A percentile compares a stretch with the other conserved stretches of the same genome.
phyloP scores from a whole-genome alignment of 805 yeast genomes.

The Metschnikowia baotianmanensis region DNA sequence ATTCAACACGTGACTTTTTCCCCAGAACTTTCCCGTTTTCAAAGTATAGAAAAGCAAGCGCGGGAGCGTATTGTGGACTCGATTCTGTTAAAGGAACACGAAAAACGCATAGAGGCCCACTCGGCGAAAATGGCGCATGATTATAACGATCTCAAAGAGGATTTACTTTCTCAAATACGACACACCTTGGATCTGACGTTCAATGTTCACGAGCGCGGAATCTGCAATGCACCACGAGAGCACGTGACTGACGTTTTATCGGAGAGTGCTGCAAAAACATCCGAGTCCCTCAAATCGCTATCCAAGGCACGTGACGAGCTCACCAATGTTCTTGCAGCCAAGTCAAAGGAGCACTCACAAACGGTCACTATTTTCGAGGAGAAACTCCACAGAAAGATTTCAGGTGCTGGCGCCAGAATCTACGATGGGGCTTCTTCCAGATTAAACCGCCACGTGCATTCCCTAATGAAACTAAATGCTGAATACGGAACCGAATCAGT shows the following conservation, averaged over 20 bases:
- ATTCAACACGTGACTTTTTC: not conserved
- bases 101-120: not conserved
- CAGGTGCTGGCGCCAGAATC: conserved; percentile 6
- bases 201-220: not conserved
- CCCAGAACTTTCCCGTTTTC: conserved; percentile 2
- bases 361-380: not conserved
- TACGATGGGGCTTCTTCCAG: not conserved
- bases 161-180: not conserved
- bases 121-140: not conserved
- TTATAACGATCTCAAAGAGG: not conserved
- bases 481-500: not conserved
- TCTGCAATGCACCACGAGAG: not conserved
- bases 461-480: not conserved
- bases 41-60: not conserved
- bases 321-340: not conserved
- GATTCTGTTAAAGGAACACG: not conserved
- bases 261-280: not conserved
- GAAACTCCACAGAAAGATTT: not conserved
- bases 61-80: not conserved
- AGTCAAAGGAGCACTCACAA: not conserved
- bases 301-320: conserved; percentile 1
- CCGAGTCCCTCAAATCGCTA: not conserved
- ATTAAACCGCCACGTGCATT: not conserved
- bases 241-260: not conserved
- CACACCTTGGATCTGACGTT: not conserved